These are phyloP conservation scores for Cynanchum wilfordii DNA, from an alignment of 257 asterid genomes.

Conservation along the genomic window DNA sequence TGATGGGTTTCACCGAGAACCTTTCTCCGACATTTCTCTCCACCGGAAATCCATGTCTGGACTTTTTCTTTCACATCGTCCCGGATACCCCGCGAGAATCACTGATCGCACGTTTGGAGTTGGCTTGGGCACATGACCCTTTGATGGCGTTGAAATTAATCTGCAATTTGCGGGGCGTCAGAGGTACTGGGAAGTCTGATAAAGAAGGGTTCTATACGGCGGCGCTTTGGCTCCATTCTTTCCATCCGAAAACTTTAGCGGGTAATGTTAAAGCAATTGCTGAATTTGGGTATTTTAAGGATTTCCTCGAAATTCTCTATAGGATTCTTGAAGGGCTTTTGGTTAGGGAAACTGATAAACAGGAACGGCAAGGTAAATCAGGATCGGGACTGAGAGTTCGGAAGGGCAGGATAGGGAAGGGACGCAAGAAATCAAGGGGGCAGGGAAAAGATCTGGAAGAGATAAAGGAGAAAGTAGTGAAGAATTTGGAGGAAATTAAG, in stretches of 20 bases:
- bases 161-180: slow-evolving; percentile 26
- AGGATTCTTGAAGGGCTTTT: slow-evolving; percentile 25
- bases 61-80: slow-evolving; percentile 34
- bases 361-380: not conserved
- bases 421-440: not conserved
- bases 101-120: slow-evolving; percentile 6
- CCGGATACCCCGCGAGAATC: slow-evolving; percentile 20
- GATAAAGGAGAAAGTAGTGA: slow-evolving; percentile 7
- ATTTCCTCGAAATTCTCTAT: slow-evolving; percentile 28
- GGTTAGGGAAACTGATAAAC: slow-evolving; percentile 9
- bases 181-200: slow-evolving; percentile 30
- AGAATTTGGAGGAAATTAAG: slow-evolving; percentile 18
- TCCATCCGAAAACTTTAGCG: slow-evolving; percentile 22
- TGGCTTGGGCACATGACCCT: slow-evolving; percentile 26
- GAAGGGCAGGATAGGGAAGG: not conserved
- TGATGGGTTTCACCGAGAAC: slow-evolving; percentile 41
- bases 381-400: not conserved
- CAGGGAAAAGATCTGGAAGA: not conserved
- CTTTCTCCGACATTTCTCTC: slow-evolving; percentile 39
- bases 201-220: slow-evolving; percentile 26
- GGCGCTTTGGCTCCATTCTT: slow-evolving; percentile 18
- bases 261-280: slow-evolving; percentile 20
- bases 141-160: slow-evolving; percentile 20
- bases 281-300: slow-evolving; percentile 29
- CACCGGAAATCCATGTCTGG: slow-evolving; percentile 46